Evolutionary conservation across 148 eudicot species (phyloP).

Genomic region (Agrostemma githago): DNA sequence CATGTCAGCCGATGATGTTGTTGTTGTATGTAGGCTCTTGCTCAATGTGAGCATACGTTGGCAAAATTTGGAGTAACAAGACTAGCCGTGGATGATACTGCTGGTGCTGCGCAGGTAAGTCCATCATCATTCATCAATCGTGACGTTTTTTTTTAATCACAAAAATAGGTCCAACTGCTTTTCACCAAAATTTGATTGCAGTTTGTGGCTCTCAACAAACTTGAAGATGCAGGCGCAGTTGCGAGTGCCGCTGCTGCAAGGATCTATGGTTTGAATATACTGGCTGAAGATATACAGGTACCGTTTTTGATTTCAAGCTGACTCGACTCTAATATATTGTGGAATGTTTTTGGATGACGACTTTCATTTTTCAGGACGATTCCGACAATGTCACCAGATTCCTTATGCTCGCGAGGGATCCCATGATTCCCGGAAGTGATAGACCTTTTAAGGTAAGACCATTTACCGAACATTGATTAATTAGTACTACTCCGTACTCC

Average conservation of each 20-base stretch:
- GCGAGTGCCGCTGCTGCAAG: conserved; percentile 54
- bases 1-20: background rate
- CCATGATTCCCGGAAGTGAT: conserved; percentile 42
- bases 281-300: conserved; percentile 56
- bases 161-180: conserved; percentile 3
- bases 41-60: conserved; percentile 45
- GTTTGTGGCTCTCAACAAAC: conserved; percentile 44
- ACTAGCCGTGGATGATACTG: conserved; percentile 47
- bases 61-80: conserved; percentile 42
- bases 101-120: conserved; percentile 53
- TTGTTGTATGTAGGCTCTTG: conserved; percentile 41
- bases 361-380: conserved; percentile 36
- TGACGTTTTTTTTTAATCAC: background rate
- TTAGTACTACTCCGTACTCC: background rate
- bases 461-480: background rate
- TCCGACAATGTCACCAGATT: conserved; percentile 47
- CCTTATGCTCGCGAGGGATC: conserved; percentile 50
- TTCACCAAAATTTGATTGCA: conserved; percentile 17
- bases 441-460: conserved; percentile 42
- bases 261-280: conserved; percentile 48
- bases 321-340: background rate
- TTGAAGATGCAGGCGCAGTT: conserved; percentile 47
- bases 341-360: conserved; percentile 12
- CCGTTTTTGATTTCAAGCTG: background rate
- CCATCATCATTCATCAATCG: background rate